Base-by-base conservation (phyloP, 352 stramenopile genomes). In the Aphanomyces cochlioides region DNA sequence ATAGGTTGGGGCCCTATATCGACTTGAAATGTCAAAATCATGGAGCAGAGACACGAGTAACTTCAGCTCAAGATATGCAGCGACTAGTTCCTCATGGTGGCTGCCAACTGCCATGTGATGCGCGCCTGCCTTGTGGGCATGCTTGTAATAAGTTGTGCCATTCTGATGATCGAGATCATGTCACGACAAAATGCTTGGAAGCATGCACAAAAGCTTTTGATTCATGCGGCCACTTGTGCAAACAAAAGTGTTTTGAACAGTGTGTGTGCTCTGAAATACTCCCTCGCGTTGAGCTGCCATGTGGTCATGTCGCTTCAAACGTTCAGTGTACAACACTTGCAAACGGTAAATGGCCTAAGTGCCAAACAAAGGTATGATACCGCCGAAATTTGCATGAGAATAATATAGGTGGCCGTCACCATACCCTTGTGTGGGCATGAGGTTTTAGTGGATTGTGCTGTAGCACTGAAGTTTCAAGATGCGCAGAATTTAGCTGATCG, bases 51-150 rank as follows among this genome's bases (percentile, higher is more conserved):
- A 85, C 38, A 69, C 73, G 61, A 36, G 75, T 56, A 47, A 82
- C 37, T 70, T 75, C 38, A 66, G 59, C 34, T 10, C 37, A 67
- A 48, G 79, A 85, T 15, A 89, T 91, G 48, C 65, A 75, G 37
- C 72, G 72, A 41, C 56, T 81, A 4, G 69, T 80, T 3, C 88
- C 88, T n/a, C 84, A 93, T 78, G 85, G 88, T 43, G 88, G 88
- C 4, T 95, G 88, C 66, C 66, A 75, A 36, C 74, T 77, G 3
- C 73, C 76, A 13, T 93, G 88, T 64, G 75, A 74, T 47, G 75
- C 66, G 45, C 76, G 88, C 0, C 74, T 95, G 28, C 73, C 76
- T 4, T 83, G 85, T 64, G 76, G 72, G 53, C 77, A 93, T 69
- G 65, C 71, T 50, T 81, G 79, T 65, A 34, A 43, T 36, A 73